Percentiles rank a stretch among this genome's conserved stretches.
Conservation (phyloP, 345 rosid genomes). For the Kandelia obovata region DNA sequence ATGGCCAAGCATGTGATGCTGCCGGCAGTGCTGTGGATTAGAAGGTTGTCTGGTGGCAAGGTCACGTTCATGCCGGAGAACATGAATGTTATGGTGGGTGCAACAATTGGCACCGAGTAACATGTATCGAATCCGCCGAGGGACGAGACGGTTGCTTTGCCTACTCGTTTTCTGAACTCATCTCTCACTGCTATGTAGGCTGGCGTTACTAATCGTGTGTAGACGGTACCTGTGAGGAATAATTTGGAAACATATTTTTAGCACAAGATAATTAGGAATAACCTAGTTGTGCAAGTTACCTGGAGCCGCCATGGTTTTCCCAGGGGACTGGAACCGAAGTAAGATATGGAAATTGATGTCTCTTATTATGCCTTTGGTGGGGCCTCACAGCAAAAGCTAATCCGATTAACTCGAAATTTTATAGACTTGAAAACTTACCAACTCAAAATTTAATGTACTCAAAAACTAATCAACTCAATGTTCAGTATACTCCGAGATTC, state of each 20-base stretch:
- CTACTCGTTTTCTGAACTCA: slow-evolving; percentile 58
- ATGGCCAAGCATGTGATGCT: slow-evolving; percentile 77
- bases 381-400: no score
- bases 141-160: slow-evolving; percentile 50
- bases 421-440: no score
- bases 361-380: no score
- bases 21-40: slow-evolving; percentile 83
- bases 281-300: no score
- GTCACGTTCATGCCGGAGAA: slow-evolving; percentile 90
- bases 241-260: background rate
- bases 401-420: no score
- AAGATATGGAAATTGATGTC: no score
- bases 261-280: no score
- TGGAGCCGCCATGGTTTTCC: no score
- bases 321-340: no score
- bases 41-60: slow-evolving; percentile 64
- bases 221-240: slow-evolving; percentile 60
- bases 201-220: slow-evolving; percentile 65
- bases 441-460: no score
- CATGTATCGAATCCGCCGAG: slow-evolving; percentile 98
- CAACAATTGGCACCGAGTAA: slow-evolving; percentile 58
- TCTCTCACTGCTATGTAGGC: slow-evolving; percentile 72
- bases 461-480: no score
- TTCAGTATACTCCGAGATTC: no score
- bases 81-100: slow-evolving; percentile 76